These are phyloP conservation scores for Eucalyptus cloeziana DNA, from an alignment of 345 rosid species.

Conservation along the genomic window DNA sequence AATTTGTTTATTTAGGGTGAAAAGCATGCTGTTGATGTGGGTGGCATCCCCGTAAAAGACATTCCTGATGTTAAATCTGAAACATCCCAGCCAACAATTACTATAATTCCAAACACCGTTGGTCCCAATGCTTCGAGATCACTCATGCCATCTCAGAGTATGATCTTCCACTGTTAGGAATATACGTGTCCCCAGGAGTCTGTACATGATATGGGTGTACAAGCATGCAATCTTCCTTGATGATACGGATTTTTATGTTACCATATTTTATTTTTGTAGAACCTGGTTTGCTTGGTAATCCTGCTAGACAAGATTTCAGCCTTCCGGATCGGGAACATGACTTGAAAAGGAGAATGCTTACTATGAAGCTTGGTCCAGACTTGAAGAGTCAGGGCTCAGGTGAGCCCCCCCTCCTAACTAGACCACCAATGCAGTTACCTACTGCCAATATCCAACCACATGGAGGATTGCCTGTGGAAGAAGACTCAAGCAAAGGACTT, in stretches of 20 bases:
- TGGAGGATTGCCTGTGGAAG: constrained; percentile 75
- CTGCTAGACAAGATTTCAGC: constrained; percentile 48
- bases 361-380: constrained; percentile 33
- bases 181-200: not conserved
- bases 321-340: constrained; percentile 12
- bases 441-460: constrained; percentile 28
- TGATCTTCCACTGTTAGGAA: not conserved
- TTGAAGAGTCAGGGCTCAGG: constrained; percentile 48
- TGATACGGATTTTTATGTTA: not conserved
- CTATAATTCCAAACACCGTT: constrained; percentile 25
- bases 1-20: not conserved
- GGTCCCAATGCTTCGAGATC: constrained; percentile 25
- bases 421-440: constrained; percentile 34
- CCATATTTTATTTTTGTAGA: constrained; percentile 14
- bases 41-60: constrained; percentile 18
- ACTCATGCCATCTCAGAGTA: constrained; percentile 62
- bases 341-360: constrained; percentile 17
- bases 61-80: constrained; percentile 47
- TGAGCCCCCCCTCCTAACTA: constrained; percentile 61
- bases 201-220: not conserved
- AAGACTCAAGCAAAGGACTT: constrained; percentile 20
- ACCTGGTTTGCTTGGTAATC: constrained; percentile 89
- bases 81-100: constrained; percentile 39
- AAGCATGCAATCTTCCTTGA: not conserved
- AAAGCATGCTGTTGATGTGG: constrained; percentile 33